Base-by-base conservation (phyloP, 371 early-diverging fungal genomes). In the Saksenaea oblongispora region DNA sequence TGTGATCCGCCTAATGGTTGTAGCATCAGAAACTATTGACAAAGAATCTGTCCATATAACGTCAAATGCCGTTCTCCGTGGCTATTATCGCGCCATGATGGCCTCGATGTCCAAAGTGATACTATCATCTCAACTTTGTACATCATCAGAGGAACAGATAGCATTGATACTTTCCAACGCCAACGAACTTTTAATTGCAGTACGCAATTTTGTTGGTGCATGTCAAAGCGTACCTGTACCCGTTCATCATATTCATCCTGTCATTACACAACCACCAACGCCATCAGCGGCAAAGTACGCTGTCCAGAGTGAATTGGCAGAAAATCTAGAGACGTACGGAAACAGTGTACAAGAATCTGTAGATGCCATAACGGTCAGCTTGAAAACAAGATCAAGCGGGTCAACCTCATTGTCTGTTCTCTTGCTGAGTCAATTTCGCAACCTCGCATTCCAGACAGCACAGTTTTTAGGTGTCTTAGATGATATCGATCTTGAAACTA, bases 1-100 rank as follows among this genome's bases (percentile, higher is more conserved):
- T 34, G 84, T 91, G n/a, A 90, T 95, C 61, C 87, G 92, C n/a
- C 84, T 86, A 31, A 90, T 97, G 89, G 77, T 97, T 51, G 83
- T 87, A 14, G 82, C 93, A 15, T 88, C 91, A 4, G 89, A 89
- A 14, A 87, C 89, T 0, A 78, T 88, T 1, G 87, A 86, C 26
- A 84, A 85, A 58, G 89, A 91, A 22, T 54, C 69, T 0, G 71
- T 83, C 0, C 77, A 84, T 10, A 83, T 91, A 69, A 80, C 84
- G 54, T 70, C 81, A 34, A 84, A 93, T 69, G 76, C 77, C 13
- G 71, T 77, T 26, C 76, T 96, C 34, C 84, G 87, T 66, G 73
- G 83, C 35, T 87, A 90, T 61, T 92, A 95, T 75, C 84, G 88
- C 10, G 81, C 86, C 34, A 86, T 96, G 54, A 89, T 92, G 80